A percentile compares a stretch with the other conserved stretches of the same genome.
These are phyloP conservation scores for Bruguiera hainesii DNA, from an alignment of 441 rosid species.

Conservation along the genomic window DNA sequence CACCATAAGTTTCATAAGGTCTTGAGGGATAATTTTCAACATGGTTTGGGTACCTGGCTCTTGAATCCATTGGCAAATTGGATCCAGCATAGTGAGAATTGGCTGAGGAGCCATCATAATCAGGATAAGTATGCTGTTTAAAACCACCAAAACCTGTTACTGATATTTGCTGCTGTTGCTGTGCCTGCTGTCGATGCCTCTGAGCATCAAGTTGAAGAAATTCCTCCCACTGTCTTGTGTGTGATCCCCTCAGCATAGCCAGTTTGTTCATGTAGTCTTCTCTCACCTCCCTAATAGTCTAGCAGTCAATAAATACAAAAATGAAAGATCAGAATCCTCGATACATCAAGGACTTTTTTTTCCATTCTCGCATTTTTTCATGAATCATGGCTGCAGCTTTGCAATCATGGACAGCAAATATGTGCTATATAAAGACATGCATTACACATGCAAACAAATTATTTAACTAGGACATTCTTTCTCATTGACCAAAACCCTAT, in stretches of 20 bases:
- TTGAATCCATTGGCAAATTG: slow-evolving; percentile 52
- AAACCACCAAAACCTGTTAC: slow-evolving; percentile 56
- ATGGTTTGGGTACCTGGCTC: slow-evolving; percentile 59
- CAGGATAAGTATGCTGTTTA: slow-evolving; percentile 69
- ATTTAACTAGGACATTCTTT: not conserved
- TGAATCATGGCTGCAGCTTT: too few relatives aligned
- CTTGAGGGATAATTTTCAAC: slow-evolving; percentile 66
- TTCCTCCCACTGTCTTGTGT: slow-evolving; percentile 76
- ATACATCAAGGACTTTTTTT: slow-evolving; percentile 10
- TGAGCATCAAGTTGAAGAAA: slow-evolving; percentile 74
- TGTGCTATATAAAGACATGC: not conserved
- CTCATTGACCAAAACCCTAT: slow-evolving; percentile 11
- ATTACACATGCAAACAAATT: not conserved
- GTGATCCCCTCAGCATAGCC: slow-evolving; percentile 52
- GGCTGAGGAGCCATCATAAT: slow-evolving; percentile 54
- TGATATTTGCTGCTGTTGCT: slow-evolving; percentile 53
- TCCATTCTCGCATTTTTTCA: too few relatives aligned
- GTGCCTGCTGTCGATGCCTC: slow-evolving; percentile 64
- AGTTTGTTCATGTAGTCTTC: slow-evolving; percentile 79
- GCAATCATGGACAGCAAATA: not conserved
- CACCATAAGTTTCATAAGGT: slow-evolving; percentile 62
- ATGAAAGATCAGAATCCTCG: slow-evolving; percentile 31
- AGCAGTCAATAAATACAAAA: slow-evolving; percentile 35
- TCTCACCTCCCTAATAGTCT: slow-evolving; percentile 86
- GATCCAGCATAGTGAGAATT: slow-evolving; percentile 56